Conservation (phyloP, 495 filamentous ascomycete genomes). For the Aspergillus mulundensis region DNA sequence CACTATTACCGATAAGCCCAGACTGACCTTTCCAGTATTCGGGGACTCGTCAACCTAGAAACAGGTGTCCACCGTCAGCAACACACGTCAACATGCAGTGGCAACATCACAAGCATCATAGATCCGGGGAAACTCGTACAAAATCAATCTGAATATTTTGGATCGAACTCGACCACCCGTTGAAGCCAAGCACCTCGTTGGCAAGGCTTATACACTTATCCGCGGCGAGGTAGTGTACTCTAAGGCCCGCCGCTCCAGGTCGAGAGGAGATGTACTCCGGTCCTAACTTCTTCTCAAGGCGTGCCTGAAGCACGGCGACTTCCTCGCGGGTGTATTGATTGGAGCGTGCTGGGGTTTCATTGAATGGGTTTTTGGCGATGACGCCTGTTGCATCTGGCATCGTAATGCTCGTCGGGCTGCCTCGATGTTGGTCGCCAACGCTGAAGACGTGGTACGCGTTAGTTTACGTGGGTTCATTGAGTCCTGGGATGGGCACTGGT, state of each 20-base stretch:
- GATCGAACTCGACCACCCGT: constrained; percentile 93
- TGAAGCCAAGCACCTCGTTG: constrained; percentile 98
- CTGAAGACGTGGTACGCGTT: constrained; percentile 43
- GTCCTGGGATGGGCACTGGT: neutral
- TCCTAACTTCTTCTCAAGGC: constrained; percentile 89
- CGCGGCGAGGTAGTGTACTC: constrained; percentile 85
- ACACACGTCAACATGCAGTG: constrained; percentile 11
- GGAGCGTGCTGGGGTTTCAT: constrained; percentile 61
- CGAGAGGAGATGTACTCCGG: constrained; percentile 91
- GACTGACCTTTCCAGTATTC: constrained; percentile 62
- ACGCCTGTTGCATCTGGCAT: constrained; percentile 35
- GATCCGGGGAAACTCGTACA: constrained; percentile 39
- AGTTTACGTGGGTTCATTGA: constrained; percentile 15
- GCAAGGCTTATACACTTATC: constrained; percentile 95
- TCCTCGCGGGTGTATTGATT: constrained; percentile 82
- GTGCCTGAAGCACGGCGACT: constrained; percentile 80
- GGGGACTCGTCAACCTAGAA: constrained; percentile 59
- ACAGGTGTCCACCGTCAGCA: constrained; percentile 11
- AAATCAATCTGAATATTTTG: constrained; percentile 88
- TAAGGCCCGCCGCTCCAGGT: constrained; percentile 72
- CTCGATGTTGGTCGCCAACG: constrained; percentile 74
- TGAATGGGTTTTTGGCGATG: constrained; percentile 66
- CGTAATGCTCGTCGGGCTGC: constrained; percentile 31
- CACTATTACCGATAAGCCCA: constrained; percentile 85
- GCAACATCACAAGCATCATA: neutral